phyloP scores from a whole-genome alignment of 257 asterid species.

The Solanum clarkiae region DNA sequence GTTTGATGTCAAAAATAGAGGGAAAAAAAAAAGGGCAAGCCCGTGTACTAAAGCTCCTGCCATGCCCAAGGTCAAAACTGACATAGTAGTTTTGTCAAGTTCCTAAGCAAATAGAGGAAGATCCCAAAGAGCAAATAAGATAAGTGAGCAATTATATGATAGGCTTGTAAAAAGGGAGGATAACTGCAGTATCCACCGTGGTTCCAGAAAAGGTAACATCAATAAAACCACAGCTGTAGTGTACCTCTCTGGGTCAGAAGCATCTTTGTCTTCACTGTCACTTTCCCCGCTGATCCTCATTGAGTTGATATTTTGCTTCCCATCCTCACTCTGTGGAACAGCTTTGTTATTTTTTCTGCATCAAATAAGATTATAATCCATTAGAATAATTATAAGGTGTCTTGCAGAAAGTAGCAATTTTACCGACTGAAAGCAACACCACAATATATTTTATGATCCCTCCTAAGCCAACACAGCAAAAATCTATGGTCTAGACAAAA shows the following conservation, averaged over 20 bases:
- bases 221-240: neutral
- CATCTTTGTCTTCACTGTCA: conserved; percentile 9
- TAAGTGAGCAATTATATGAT: neutral
- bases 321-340: neutral
- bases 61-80: neutral
- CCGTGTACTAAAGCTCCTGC: too few relatives aligned
- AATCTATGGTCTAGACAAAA: neutral
- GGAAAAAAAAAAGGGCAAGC: too few relatives aligned
- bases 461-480: neutral
- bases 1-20: neutral
- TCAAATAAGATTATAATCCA: neutral
- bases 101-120: neutral
- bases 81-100: neutral
- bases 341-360: conserved; percentile 37
- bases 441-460: neutral
- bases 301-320: neutral
- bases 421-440: neutral
- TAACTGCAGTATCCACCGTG: neutral
- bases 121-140: neutral
- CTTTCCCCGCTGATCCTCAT: neutral
- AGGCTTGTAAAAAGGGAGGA: neutral
- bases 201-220: neutral
- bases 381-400: neutral
- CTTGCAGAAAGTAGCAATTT: neutral
- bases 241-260: conserved; percentile 28